Base-by-base conservation (phyloP, 768 basidiomycete genomes). In the Chalciporus pseudorubinellus region DNA sequence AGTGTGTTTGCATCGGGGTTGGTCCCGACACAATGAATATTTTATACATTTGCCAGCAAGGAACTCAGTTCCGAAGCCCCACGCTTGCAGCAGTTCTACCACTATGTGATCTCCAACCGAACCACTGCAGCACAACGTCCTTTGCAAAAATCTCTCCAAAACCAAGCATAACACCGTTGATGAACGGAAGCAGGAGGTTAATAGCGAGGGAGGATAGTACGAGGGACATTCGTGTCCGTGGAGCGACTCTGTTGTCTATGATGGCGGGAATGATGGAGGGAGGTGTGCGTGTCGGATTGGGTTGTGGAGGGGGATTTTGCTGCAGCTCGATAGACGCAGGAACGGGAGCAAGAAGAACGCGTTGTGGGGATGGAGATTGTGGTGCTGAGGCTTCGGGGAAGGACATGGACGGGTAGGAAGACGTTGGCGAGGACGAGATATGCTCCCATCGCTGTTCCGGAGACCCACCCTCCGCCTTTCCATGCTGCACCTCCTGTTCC, bases 161-260 rank as follows among this genome's bases (percentile, higher is more conserved):
- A n/a, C 92, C 92, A 45, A 94, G 82, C 92, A 95, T 95, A 51
- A 95, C 89, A 18, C 92, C 93, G 57, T 95, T 95, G 9, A 95
- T 79, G 68, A 95, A 95, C 0, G 92, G 92, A 34, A 95, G 76
- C 1, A 89, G 65, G 55, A 95, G 66, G 66, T 95, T 95, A 65
- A 95, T 89, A 22, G 87, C 87, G 56, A 93, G 66, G 20, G 87
- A 83, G 14, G 89, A 84, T 48, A 85, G 68, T 46, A 90, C 66
- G 9, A 91, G 88, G 36, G 78, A 81, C 41, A 81, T 61, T 46
- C 90, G 84, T 28, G 88, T 85, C 55, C 80, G 80, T 44, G 75
- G 74, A 33, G 87, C 81, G 43, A 92, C 74, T 26, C 81, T 74
- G 20, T 76, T 64, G 68, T 91, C 85, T 68, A 89, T 89, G 42